Base-by-base conservation (phyloP, 2,329 filamentous ascomycete genomes). In the Rutstroemia sp. region DNA sequence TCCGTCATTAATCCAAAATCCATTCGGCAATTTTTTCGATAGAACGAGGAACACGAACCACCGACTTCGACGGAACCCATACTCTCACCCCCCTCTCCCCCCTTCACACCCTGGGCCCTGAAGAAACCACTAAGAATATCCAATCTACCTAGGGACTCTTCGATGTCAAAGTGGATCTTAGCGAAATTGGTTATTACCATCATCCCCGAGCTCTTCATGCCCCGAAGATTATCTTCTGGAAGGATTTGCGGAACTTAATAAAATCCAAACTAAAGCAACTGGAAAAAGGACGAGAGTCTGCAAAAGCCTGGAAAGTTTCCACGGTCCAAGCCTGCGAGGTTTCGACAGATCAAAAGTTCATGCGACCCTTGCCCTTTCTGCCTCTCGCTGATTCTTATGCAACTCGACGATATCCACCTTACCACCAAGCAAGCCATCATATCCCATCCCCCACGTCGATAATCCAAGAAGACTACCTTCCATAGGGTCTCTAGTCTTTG, bases 141-240 rank as follows among this genome's bases (percentile, higher is more conserved):
- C 51, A 54, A 54, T 54, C 42, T 54, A 54, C 30, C 30, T 34
- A 34, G 30, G 30, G 12, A 34, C 51, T 48, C 34, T 55, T 55
- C 46, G 38, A 55, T 55, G 53, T 50, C 53, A 50, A 55, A 44
- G 55, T 59, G 55, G 57, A 58, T 48, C 49, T 54, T 57, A 63
- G 61, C 61, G 61, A 63, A 60, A 63, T 63, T 63, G 54, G 41
- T 54, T 56, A 51, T 42, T 57, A 55, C 58, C 51, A 57, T 49
- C 60, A 58, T 58, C 60, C 61, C 62, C 56, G 55, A 52, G 42
- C 53, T 60, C 47, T 63, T 65, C 57, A 63, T 63, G 60, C 61
- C 57, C 57, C 53, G 19, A 55, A 51, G 53, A 55, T 55, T 55
- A 23, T 55, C 46, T 55, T 55, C 53, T 55, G 53, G 53, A 55